These are phyloP conservation scores for Ceratocystis harringtonii DNA, from an alignment of 2,329 filamentous ascomycete genomes.

Conservation along the genomic window DNA sequence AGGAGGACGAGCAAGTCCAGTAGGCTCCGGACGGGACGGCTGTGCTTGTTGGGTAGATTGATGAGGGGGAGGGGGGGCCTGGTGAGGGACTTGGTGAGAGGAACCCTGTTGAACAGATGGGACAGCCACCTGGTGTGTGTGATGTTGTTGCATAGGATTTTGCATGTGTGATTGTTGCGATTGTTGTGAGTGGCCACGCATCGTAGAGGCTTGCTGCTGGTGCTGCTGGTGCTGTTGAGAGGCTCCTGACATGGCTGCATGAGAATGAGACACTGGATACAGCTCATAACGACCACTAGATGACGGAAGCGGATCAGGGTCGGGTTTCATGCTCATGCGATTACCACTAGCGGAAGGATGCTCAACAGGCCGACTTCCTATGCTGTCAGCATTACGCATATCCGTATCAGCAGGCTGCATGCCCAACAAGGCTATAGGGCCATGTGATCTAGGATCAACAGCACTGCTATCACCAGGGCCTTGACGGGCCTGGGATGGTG, in stretches of 20 bases:
- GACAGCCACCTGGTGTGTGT: not conserved
- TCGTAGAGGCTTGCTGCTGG: not conserved
- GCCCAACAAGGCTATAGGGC: not conserved
- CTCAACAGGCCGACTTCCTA: conserved; percentile 3
- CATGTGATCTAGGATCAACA: not conserved
- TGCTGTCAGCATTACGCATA: not conserved
- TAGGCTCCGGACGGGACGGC: not conserved
- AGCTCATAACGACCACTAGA: conserved; percentile 2
- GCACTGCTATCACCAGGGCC: not conserved
- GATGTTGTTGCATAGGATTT: conserved; percentile 9
- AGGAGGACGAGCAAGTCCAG: not conserved
- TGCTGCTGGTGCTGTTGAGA: not conserved
- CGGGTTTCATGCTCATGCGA: conserved; percentile 14
- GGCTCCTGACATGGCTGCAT: not conserved
- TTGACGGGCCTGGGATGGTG: not conserved
- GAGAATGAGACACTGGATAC: conserved; percentile 1
- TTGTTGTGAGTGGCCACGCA: not conserved
- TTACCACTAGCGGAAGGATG: conserved; percentile 3
- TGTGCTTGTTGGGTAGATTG: not conserved
- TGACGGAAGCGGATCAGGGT: not conserved
- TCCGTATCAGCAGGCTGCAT: conserved; percentile 13
- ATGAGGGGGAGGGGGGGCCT: not conserved
- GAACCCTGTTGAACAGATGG: not conserved
- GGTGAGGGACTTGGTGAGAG: not conserved
- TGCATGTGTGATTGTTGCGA: conserved; percentile 1